Evolutionary conservation across 2,329 filamentous ascomycete species (phyloP), one percentile per base, ranked within the genome.

Genomic region (Drechslerella coelobrocha): DNA sequence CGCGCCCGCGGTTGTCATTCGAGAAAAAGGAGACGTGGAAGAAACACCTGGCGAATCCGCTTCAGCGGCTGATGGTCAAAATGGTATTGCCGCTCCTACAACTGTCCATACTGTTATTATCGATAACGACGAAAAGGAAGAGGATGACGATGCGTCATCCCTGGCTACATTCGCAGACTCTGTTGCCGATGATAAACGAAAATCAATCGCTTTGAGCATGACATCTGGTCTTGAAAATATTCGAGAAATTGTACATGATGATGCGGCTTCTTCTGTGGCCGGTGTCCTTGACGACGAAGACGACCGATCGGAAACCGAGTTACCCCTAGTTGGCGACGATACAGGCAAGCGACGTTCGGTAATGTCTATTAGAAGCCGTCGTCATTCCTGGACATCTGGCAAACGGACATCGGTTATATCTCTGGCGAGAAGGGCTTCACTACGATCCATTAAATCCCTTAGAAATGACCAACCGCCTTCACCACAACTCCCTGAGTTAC

Each of bases 261-360:
- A 82, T 66, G 76, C 78, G 34, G 79, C 78, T n/a, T 83, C 81
- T 9, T 83, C 81, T n/a, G 72, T 83, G 50, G 81, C 79, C 12
- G 82, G 81, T 23, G 83, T 81, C 0, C 83, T 88, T 75, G 87
- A 88, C 14, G 87, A 89, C 62, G 80, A 83, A 29, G 83, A 87
- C 9, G 82, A 83, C n/a, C 75, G 78, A 9, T 71, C 77, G 4
- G 79, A 79, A 1, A 34, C 78, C 24, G 76, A 76, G 26, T 17
- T 71, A 26, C 65, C 63, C 9, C 65, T 73, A 21, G 59, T 63
- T 39, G 59, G 65, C 34, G 55, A 68, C 2, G 61, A 61, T 34
- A 53, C 34, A 34, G 48, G 66, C 10, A 72, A 55, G 31, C 59
- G 54, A 31, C 45, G 52, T 53, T 55, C 54, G 29, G 17, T 57